Percentiles rank a stretch among this genome's conserved stretches.
Evolutionary conservation across 1,139 yeast species (phyloP).

Genomic region (Meyerozyma elateridarum): DNA sequence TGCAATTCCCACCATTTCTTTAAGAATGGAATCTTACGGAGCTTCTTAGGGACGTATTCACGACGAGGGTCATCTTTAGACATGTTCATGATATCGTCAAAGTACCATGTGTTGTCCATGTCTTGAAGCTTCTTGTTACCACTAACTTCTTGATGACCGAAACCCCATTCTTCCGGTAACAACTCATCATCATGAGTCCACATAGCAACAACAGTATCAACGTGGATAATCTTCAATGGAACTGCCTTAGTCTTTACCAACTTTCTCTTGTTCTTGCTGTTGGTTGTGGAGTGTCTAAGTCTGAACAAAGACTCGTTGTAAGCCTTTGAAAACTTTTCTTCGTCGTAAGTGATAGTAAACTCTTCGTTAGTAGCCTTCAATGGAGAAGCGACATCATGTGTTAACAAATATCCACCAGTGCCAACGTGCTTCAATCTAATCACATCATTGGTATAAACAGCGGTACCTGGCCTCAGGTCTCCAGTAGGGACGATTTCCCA

Average conservation of each 20-base stretch:
- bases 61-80: conserved; percentile 53
- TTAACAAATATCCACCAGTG: conserved; percentile 71
- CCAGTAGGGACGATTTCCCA: conserved; percentile 81
- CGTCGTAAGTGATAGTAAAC: conserved; percentile 67
- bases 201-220: conserved; percentile 85
- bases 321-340: conserved; percentile 30
- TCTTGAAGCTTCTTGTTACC: conserved; percentile 83
- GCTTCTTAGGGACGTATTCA: conserved; percentile 51
- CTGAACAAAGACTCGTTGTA: conserved; percentile 78
- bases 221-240: conserved; percentile 67
- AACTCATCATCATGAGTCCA: conserved; percentile 86
- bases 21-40: conserved; percentile 63
- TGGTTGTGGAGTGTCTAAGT: conserved; percentile 47
- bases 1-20: conserved; percentile 90
- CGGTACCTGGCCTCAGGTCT: conserved; percentile 29
- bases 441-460: conserved; percentile 52
- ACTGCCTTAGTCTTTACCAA: conserved; percentile 66
- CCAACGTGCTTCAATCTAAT: conserved; percentile 78
- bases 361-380: conserved; percentile 86
- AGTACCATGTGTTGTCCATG: conserved; percentile 64
- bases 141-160: conserved; percentile 85
- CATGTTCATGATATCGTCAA: conserved; percentile 69
- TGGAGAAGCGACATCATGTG: conserved; percentile 99
- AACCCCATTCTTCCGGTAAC: conserved; percentile 88
- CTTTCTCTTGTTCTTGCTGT: conserved; percentile 44